These are phyloP conservation scores for Suillus subalutaceus DNA, from an alignment of 768 basidiomycete species.

Conservation along the genomic window DNA sequence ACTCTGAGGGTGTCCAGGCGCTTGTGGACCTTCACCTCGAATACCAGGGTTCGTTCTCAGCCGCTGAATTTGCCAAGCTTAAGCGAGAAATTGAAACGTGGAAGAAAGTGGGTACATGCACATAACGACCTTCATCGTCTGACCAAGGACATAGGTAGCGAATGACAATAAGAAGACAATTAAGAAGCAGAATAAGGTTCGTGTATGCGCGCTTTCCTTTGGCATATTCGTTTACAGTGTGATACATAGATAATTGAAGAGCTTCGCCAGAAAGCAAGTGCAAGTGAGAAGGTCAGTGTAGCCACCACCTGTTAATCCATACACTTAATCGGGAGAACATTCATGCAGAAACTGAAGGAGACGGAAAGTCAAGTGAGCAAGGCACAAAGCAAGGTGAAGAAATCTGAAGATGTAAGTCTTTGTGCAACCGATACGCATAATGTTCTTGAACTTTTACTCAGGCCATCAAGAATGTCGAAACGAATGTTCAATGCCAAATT, in stretches of 20 bases:
- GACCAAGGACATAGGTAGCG: slow-evolving; percentile 30
- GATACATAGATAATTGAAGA: slow-evolving; percentile 54
- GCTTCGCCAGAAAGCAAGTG: slow-evolving; percentile 44
- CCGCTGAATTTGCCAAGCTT: slow-evolving; percentile 55
- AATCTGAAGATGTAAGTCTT: slow-evolving; percentile 58
- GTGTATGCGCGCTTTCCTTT: not conserved
- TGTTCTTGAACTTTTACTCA: slow-evolving; percentile 25
- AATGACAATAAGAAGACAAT: slow-evolving; percentile 50
- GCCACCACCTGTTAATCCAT: not conserved
- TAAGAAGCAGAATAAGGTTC: slow-evolving; percentile 62
- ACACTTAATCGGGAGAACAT: not conserved
- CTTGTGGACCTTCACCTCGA: slow-evolving; percentile 21
- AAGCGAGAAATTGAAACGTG: slow-evolving; percentile 59
- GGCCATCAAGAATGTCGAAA: slow-evolving; percentile 60
- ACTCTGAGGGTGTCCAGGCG: slow-evolving; percentile 25
- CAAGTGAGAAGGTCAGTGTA: slow-evolving; percentile 40
- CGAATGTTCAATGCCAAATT: slow-evolving; percentile 70
- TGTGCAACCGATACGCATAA: not conserved
- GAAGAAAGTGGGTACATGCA: slow-evolving; percentile 42
- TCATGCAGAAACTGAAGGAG: slow-evolving; percentile 46
- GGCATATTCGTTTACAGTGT: slow-evolving; percentile 10
- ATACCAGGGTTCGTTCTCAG: slow-evolving; percentile 40
- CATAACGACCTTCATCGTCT: slow-evolving; percentile 7
- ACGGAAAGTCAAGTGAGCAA: slow-evolving; percentile 47
- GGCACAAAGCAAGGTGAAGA: slow-evolving; percentile 48